phyloP scores from a whole-genome alignment of 1,284 basidiomycete genomes.

The Pisolithus thermaeus region DNA sequence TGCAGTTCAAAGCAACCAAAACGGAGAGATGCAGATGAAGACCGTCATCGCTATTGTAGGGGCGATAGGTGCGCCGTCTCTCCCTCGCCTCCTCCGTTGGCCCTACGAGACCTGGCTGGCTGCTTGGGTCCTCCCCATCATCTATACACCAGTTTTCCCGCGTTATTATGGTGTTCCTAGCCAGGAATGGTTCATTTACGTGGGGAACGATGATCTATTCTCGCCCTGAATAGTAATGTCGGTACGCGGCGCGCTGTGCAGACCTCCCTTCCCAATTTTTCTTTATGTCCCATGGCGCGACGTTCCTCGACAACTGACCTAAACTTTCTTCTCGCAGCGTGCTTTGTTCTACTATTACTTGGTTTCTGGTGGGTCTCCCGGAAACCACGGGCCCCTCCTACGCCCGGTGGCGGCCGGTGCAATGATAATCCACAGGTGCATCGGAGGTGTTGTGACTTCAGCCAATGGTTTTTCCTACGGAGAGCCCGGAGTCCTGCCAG shows the following conservation, averaged over 20 bases:
- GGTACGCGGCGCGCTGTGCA: too few species aligned
- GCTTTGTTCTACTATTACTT: constrained; percentile 21
- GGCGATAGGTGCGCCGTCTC: background rate
- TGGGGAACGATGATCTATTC: too few species aligned
- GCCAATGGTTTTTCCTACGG: too few species aligned
- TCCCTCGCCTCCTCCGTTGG: background rate
- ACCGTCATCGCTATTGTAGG: background rate
- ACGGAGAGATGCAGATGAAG: background rate
- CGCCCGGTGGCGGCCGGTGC: background rate
- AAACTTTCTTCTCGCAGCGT: constrained; percentile 15
- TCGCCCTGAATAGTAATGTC: too few species aligned
- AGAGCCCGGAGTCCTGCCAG: too few species aligned
- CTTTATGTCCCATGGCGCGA: background rate
- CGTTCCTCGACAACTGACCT: constrained; percentile 9
- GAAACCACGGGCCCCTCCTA: constrained; percentile 2
- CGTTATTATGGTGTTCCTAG: too few species aligned
- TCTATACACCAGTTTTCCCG: background rate
- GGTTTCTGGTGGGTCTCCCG: constrained; percentile 27
- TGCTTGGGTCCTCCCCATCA: background rate
- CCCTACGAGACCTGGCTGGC: background rate
- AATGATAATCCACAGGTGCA: too few species aligned
- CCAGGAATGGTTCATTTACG: too few species aligned
- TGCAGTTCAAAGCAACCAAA: background rate
- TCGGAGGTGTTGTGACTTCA: too few species aligned
- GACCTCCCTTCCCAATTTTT: constrained; percentile 5